Base-by-base conservation (phyloP, 2,329 filamentous ascomycete genomes). In the Didymella glomerata region DNA sequence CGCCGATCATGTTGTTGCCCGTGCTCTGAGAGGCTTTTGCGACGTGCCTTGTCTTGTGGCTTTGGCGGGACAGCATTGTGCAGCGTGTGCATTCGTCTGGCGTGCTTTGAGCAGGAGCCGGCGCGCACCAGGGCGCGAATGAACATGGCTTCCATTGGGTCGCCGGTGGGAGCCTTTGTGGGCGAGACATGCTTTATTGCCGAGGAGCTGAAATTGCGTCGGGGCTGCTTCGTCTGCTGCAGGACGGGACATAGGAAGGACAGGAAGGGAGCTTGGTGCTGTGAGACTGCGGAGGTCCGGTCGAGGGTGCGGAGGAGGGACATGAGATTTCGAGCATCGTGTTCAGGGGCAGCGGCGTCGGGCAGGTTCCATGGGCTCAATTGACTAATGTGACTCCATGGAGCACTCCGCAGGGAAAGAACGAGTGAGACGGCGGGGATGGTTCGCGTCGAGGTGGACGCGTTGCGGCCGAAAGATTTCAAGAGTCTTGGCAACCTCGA, bases 291-390 rank as follows among this genome's bases (percentile, higher is more conserved):
- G 75, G 80, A 79, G 78, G 79, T 78, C 81, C 82, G 80, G 75
- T 83, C 79, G 77, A 83, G 80, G 78, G 79, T 80, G 79, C 81
- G 81, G 80, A 84, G 76, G 79, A 83, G 79, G 84, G 84, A 86
- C 87, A 89, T 89, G 85, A 84, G 84, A 83, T 73, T 79, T 76
- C 80, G 80, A 78, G 82, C 86, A 89, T 88, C 68, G 81, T 87
- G 84, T 79, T 54, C 77, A 74, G 68, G 56, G 62, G 62, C 57
- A 55, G 62, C 52, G 41, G 56, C 46, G 41, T 55, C 51, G 58
- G 59, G 51, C 49, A 46, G 54, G n/a, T 60, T 65, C 64, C 67
- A 72, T 70, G 36, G 16, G 28, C 25, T 11, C 46, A 30, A 54
- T 61, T 61, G 57, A 20, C 55, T 59, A 71, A 13, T 44, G 42